Percentiles rank a stretch among this genome's conserved stretches.
phyloP scores from a whole-genome alignment of 2,329 filamentous ascomycete genomes.

The Fusarium siculi region DNA sequence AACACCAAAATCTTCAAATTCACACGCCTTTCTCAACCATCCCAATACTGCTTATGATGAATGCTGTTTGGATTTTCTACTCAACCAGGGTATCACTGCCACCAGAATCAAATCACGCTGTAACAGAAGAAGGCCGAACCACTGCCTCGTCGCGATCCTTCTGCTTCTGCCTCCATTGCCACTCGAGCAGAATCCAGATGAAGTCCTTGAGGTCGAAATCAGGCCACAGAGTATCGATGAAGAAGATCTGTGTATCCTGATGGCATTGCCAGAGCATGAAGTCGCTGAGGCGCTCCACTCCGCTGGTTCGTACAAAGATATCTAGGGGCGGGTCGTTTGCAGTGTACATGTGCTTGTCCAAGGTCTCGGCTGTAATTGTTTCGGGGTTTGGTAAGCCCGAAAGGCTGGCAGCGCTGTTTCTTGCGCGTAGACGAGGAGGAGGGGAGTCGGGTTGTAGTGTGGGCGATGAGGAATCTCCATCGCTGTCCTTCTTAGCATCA shows the following conservation, averaged over 20 bases:
- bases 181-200: constrained; percentile 90
- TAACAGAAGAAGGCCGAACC: constrained; percentile 45
- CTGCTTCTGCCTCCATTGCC: constrained; percentile 76
- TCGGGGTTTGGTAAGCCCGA: constrained; percentile 76
- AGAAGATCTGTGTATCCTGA: constrained; percentile 90
- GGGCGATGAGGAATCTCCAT: constrained; percentile 69
- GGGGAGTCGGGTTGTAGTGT: constrained; percentile 67
- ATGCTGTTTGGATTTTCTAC: constrained; percentile 20
- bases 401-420: constrained; percentile 49
- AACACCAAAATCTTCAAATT: constrained; percentile 10
- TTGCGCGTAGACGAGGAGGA: constrained; percentile 50
- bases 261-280: constrained; percentile 99
- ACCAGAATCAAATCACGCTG: constrained; percentile 37
- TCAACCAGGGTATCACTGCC: constrained; percentile 38
- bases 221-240: constrained; percentile 92
- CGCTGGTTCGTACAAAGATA: constrained; percentile 90
- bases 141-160: constrained; percentile 62
- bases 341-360: constrained; percentile 90
- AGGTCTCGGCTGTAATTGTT: constrained; percentile 82
- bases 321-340: constrained; percentile 87
- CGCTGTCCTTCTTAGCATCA: constrained; percentile 54
- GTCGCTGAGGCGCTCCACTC: constrained; percentile 91
- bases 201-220: constrained; percentile 96
- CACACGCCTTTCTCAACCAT: constrained; percentile 1
- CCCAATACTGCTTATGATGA: constrained; percentile 9